Evolutionary conservation across 2,329 filamentous ascomycete genomes (phyloP), one percentile per base, ranked within the genome.

Genomic region (Scedosporium dehoogii): DNA sequence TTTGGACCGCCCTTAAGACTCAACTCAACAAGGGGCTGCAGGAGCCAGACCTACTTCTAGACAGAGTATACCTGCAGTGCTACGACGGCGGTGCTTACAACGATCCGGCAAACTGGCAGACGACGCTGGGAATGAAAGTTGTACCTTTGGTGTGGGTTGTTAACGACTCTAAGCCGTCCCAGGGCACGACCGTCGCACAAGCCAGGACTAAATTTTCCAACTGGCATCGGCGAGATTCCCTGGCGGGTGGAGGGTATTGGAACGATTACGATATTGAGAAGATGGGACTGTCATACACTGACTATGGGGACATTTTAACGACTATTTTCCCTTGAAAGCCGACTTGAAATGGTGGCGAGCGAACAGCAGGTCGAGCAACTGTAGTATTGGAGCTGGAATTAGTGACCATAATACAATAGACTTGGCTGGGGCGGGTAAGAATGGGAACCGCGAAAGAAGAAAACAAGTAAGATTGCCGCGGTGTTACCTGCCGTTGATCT

Each of bases 181-280:
- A 75, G 21, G 75, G 76, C 3, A 72, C 66, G 1, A 77, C 72
- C 4, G 68, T 71, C 18, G 70, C 71, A 5, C 74, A 76, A 64
- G 76, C 76, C 3, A 61, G 65, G 65, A 64, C 67, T 0, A 72
- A 68, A 65, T 78, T 79, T 60, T 60, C 65, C 1, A 60, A 59
- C 7, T 79, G 76, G 76, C 68, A 69, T 21, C 41, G 64, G 41
- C 63, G 63, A 42, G 67, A 68, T 4, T 64, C 68, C 0, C 66
- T 79, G 14, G 75, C 68, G 1, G 76, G 72, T 0, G 76, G 74
- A 0, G 76, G 76, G 1, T 78, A 77, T 64, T 79, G 76, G 76
- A 79, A 78, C 56, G 76, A 79, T 64, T 78, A 72, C 62, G 77
- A 78, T 64, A 76, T 78, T 53, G 76, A 78, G 70, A 78, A 76